Conservation (phyloP, 768 basidiomycete species). For the Cystobasidiopsis lactophilus region DNA sequence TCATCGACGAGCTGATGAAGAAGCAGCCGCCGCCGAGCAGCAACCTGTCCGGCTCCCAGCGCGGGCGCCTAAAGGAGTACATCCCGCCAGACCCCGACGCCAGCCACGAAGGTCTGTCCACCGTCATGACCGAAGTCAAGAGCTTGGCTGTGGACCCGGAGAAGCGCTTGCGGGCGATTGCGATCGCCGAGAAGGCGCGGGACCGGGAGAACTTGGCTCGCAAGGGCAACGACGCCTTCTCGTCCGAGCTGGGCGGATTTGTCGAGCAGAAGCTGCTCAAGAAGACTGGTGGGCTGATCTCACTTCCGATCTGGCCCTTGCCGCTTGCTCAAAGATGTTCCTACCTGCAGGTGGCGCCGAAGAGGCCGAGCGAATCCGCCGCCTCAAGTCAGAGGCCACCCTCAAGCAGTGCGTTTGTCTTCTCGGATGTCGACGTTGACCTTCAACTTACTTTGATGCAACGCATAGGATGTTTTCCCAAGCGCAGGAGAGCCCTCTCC, state of each 20-base stretch:
- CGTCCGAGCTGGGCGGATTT: slow-evolving; percentile 63
- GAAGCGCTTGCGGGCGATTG: slow-evolving; percentile 73
- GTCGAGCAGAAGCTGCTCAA: slow-evolving; percentile 68
- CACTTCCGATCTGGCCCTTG: slow-evolving; percentile 41
- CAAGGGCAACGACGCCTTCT: slow-evolving; percentile 52
- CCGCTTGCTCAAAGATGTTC: neutral
- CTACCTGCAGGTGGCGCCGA: slow-evolving; percentile 15
- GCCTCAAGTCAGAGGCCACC: slow-evolving; percentile 59
- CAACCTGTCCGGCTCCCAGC: slow-evolving; percentile 28
- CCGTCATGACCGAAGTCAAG: slow-evolving; percentile 76
- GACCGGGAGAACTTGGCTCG: slow-evolving; percentile 46
- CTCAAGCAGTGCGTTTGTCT: slow-evolving; percentile 35
- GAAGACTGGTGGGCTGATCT: slow-evolving; percentile 92
- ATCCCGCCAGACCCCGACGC: slow-evolving; percentile 32
- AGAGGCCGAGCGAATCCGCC: slow-evolving; percentile 50
- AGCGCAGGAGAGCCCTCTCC: too few species aligned
- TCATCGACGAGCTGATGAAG: slow-evolving; percentile 56
- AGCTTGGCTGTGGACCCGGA: slow-evolving; percentile 62
- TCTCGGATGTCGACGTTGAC: too few species aligned
- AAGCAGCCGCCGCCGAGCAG: slow-evolving; percentile 36
- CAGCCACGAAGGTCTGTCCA: slow-evolving; percentile 42
- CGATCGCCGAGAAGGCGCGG: slow-evolving; percentile 56
- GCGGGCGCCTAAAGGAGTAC: slow-evolving; percentile 23
- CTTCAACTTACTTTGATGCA: too few species aligned
- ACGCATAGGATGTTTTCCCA: too few species aligned